Base-by-base conservation (phyloP, 192 early-diverging fungal species). In the Coemansia brasiliensis region DNA sequence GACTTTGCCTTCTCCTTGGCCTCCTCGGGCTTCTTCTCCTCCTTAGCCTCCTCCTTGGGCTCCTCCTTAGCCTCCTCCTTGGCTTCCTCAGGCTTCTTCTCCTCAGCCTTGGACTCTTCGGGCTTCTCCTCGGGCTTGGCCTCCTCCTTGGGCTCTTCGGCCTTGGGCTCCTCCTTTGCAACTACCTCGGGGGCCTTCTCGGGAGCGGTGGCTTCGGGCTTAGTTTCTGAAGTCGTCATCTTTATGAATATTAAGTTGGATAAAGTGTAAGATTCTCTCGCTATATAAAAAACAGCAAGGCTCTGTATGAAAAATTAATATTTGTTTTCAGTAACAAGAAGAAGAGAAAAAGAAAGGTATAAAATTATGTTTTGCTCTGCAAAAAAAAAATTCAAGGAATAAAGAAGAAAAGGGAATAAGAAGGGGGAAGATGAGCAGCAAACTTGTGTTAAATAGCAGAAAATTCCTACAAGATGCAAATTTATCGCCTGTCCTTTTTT, bases 311-410 rank as follows among this genome's bases (percentile, higher is more conserved):
- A 26, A 50, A 25, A 21, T 20, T 20, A 21, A 56, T 43, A 24
- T 55, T 41, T 43, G 20, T 35, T 54, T 61, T 61, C 43, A 55
- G 68, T 70, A 70, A 70, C 68, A 70, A 56, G 38, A 56, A 51
- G 27, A 51, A 44, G 45, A 46, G 55, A 52, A 63, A 50, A 59
- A 52, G 59, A 50, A 59, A 57, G 52, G 54, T 64, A 72, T 65
- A 72, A 72, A 72, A 72, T 72, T 65, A 72, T 46, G 44, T 64
- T 65, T 65, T 66, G 67, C 73, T 61, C 66, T 64, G 73, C 67
- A 67, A 66, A 76, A 69, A 55, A 61, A 21, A 29, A 58, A 26
- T 29, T n/a, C 18, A 44, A 48, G 35, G 51, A 51, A 63, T 46
- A 52, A 59, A 59, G 39, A 59, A 46, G 38, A 48, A 42, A 60